Evolutionary conservation across 2,329 filamentous ascomycete species (phyloP).

Genomic region (Colletotrichum sp.): DNA sequence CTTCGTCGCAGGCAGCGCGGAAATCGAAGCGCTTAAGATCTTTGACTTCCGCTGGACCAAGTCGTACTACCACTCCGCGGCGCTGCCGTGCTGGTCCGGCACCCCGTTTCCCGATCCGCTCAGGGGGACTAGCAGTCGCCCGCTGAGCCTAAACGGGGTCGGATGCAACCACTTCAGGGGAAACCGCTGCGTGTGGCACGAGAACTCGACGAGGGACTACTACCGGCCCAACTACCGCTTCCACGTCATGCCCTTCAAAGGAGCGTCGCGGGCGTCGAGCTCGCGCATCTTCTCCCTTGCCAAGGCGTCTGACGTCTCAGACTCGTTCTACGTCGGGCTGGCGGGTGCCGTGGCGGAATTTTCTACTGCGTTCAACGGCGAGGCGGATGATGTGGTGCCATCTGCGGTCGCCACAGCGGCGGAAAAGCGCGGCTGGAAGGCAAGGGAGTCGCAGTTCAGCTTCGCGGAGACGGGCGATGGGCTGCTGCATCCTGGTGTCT

Average conservation of each 20-base stretch:
- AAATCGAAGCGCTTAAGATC: constrained; percentile 48
- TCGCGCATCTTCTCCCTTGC: constrained; percentile 51
- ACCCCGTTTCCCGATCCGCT: constrained; percentile 40
- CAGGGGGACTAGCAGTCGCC: constrained; percentile 26
- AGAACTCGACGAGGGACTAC: constrained; percentile 43
- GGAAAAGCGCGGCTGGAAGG: constrained; percentile 11
- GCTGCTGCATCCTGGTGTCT: constrained; percentile 10
- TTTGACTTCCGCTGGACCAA: constrained; percentile 60
- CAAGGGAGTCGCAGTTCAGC: constrained; percentile 10
- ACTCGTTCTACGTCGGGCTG: constrained; percentile 55
- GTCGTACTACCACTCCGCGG: constrained; percentile 54
- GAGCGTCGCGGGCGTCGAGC: constrained; percentile 15
- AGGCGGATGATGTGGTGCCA: neutral
- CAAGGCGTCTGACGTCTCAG: constrained; percentile 50
- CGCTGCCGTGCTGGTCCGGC: constrained; percentile 47
- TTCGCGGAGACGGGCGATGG: constrained; percentile 34
- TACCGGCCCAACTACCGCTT: constrained; percentile 56
- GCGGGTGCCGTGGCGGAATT: constrained; percentile 53
- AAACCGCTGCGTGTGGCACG: constrained; percentile 52
- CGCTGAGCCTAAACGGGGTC: constrained; percentile 7
- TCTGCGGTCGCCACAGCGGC: neutral
- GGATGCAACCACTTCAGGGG: constrained; percentile 40
- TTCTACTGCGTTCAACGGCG: neutral
- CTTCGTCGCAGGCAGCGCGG: constrained; percentile 55
- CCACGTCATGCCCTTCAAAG: constrained; percentile 40